These are phyloP conservation scores for Claviceps monticola DNA, from an alignment of 2,329 filamentous ascomycete genomes.

Conservation along the genomic window DNA sequence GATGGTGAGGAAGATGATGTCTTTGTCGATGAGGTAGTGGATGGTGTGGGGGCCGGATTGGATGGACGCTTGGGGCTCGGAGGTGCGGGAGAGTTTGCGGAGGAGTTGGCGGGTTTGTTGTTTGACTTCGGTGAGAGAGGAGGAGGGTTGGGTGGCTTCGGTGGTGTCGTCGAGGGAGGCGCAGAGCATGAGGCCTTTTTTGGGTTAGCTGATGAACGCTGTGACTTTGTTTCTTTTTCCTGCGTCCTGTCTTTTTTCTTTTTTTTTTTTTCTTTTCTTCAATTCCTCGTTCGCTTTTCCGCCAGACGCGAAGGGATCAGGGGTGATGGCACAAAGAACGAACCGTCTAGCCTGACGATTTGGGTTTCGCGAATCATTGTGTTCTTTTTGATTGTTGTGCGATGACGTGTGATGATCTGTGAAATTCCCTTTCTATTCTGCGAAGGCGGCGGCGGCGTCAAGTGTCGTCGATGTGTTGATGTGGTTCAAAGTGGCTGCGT, in stretches of 20 bases:
- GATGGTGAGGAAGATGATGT: slow-evolving; percentile 85
- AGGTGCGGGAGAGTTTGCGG: slow-evolving; percentile 74
- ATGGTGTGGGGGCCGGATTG: slow-evolving; percentile 71
- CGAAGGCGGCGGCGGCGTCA: background rate
- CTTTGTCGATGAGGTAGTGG: slow-evolving; percentile 76
- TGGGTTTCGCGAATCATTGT: slow-evolving; percentile 83
- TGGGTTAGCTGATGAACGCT: slow-evolving; percentile 8
- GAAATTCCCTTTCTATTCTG: background rate
- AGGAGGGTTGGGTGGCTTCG: slow-evolving; percentile 27
- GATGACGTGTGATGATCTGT: too few species aligned
- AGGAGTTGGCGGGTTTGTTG: slow-evolving; percentile 81
- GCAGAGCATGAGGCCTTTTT: slow-evolving; percentile 76
- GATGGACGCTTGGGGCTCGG: slow-evolving; percentile 82
- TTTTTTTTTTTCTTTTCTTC: background rate
- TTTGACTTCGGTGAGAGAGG: slow-evolving; percentile 73
- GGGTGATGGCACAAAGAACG: slow-evolving; percentile 6
- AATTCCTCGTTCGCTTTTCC: too few species aligned
- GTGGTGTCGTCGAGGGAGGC: slow-evolving; percentile 71
- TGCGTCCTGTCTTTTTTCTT: background rate
- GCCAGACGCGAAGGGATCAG: background rate
- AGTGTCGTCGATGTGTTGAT: background rate
- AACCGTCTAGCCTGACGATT: slow-evolving; percentile 86
- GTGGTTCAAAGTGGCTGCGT: background rate
- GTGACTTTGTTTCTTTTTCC: background rate
- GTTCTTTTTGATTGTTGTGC: background rate